Evolutionary conservation across 225 moss, liverwort and hornwort genomes (phyloP).

Genomic region (Pseudoscleropodium purum): DNA sequence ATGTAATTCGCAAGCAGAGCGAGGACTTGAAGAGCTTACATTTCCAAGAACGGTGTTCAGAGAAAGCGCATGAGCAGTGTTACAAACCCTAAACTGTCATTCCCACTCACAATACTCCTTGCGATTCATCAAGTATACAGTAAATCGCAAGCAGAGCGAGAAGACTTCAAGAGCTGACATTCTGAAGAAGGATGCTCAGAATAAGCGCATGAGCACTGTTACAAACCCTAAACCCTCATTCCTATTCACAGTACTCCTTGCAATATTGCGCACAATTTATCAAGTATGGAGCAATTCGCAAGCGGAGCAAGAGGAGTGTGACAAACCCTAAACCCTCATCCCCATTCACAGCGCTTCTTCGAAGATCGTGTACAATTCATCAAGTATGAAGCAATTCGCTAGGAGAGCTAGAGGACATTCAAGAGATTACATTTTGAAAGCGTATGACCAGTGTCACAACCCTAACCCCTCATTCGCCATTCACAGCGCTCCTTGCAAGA

Average conservation of each 20-base stretch:
- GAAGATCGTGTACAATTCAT: background rate
- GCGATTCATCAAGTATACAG: background rate
- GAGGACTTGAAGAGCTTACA: background rate
- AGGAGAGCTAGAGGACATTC: background rate
- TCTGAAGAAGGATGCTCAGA: no score
- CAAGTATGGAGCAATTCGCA: background rate
- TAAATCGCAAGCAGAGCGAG: background rate
- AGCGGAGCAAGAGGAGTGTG: background rate
- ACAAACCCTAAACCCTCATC: background rate
- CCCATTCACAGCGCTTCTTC: background rate
- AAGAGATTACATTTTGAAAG: background rate
- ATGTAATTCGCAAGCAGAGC: background rate
- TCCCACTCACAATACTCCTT: background rate
- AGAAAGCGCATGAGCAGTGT: background rate
- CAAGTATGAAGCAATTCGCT: background rate
- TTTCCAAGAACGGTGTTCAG: background rate
- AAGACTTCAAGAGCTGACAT: background rate
- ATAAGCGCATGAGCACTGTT: background rate
- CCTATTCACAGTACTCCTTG: background rate
- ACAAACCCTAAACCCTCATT: background rate
- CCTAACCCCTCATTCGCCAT: background rate
- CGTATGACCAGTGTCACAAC: background rate
- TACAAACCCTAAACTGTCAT: background rate
- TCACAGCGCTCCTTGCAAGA: background rate
- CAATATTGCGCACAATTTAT: background rate